Conservation (phyloP, 495 filamentous ascomycete genomes). For the Podospora comata region DNA sequence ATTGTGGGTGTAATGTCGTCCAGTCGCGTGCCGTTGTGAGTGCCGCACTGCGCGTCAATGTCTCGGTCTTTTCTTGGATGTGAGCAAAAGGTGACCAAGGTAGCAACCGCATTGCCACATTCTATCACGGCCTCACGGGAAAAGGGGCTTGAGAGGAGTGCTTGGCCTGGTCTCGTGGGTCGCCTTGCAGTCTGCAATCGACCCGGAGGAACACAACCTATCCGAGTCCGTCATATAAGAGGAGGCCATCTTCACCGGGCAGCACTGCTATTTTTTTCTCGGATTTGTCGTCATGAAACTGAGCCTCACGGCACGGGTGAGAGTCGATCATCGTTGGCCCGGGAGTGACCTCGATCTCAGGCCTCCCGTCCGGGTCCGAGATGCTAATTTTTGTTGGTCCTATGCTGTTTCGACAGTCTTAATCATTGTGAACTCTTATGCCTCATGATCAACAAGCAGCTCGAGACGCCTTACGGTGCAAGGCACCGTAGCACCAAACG, state of each 20-base stretch:
- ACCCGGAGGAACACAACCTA: neutral
- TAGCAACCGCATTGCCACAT: constrained; percentile 42
- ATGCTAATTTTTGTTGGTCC: neutral
- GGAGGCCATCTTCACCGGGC: neutral
- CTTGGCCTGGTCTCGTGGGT: constrained; percentile 43
- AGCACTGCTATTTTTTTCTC: constrained; percentile 17
- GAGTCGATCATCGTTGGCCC: constrained; percentile 12
- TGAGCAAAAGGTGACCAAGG: constrained; percentile 24
- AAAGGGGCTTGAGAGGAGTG: constrained; percentile 21
- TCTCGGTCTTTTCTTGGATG: constrained; percentile 48
- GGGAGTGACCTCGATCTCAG: neutral
- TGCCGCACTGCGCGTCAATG: constrained; percentile 46
- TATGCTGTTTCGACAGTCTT: neutral
- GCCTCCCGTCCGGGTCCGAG: neutral
- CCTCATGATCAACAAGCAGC: neutral
- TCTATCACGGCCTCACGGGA: constrained; percentile 14
- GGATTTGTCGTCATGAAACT: constrained; percentile 15
- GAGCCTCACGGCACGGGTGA: constrained; percentile 17
- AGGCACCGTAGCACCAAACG: constrained; percentile 16
- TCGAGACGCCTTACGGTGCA: constrained; percentile 11
- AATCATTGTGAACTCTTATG: constrained; percentile 8
- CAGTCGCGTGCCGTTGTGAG: constrained; percentile 42
- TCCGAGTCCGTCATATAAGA: neutral
- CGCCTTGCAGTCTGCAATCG: constrained; percentile 29
- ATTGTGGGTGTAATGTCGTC: constrained; percentile 38